Evolutionary conservation across 768 basidiomycete genomes (phyloP).

Genomic region (Russula olivacea): DNA sequence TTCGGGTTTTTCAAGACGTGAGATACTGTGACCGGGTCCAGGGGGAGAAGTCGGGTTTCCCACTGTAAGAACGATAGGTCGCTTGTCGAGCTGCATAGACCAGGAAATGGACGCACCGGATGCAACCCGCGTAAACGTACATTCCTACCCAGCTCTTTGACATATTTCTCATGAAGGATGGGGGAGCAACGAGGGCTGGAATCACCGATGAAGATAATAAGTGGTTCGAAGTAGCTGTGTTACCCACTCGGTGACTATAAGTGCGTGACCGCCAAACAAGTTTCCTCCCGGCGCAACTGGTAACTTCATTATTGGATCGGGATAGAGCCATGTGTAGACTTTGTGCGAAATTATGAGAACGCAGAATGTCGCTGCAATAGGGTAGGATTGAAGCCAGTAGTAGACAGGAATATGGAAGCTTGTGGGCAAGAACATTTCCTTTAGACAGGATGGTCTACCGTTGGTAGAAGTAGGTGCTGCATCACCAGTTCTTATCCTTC

Average conservation of each 20-base stretch:
- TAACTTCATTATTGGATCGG: conserved; percentile 22
- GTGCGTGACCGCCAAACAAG: conserved; percentile 14
- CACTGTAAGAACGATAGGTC: conserved; percentile 40
- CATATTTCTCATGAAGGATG: conserved; percentile 34
- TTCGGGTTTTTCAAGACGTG: conserved; percentile 69
- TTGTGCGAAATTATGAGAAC: conserved; percentile 4
- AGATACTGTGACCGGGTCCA: conserved; percentile 69
- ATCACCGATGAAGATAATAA: background rate
- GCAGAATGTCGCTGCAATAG: background rate
- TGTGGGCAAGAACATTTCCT: background rate
- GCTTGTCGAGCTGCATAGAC: background rate
- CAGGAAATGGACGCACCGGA: conserved; percentile 46
- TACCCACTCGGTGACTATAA: conserved; percentile 9
- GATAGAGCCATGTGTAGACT: conserved; percentile 12
- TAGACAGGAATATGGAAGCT: background rate
- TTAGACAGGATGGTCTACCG: background rate
- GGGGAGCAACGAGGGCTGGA: conserved; percentile 19
- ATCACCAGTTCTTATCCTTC: background rate
- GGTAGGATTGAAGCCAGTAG: conserved; percentile 14
- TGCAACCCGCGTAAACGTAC: conserved; percentile 62
- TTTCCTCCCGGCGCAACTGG: conserved; percentile 12
- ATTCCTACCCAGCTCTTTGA: conserved; percentile 59
- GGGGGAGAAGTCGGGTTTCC: conserved; percentile 72
- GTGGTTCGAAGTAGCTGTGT: background rate
- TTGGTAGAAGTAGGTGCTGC: no score